Conservation (phyloP, 495 filamentous ascomycete species). For the Tuber melanosporum region DNA sequence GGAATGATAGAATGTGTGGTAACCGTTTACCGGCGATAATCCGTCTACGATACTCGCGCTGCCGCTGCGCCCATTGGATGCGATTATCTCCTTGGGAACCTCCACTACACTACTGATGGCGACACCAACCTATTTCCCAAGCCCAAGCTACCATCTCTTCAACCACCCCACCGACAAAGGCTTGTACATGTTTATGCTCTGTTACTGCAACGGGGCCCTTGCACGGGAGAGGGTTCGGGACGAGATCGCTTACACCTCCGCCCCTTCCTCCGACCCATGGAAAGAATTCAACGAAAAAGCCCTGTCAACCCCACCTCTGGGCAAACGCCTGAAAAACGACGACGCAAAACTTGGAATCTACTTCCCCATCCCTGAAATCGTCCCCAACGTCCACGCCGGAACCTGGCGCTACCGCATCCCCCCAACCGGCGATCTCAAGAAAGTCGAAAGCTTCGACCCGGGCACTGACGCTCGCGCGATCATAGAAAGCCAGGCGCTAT, state of each 20-base stretch:
- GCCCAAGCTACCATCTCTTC: conserved; percentile 82
- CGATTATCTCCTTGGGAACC: conserved; percentile 89
- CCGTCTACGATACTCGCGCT: conserved; percentile 88
- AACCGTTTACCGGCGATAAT: conserved; percentile 91
- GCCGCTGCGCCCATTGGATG: conserved; percentile 76
- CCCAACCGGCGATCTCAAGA: conserved; percentile 48
- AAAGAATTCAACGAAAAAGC: conserved; percentile 66
- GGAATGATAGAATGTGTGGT: conserved; percentile 56
- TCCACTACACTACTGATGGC: conserved; percentile 96
- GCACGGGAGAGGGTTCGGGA: conserved; percentile 86
- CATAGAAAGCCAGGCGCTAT: conserved; percentile 88
- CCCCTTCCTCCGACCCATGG: conserved; percentile 55
- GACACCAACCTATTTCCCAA: conserved; percentile 79
- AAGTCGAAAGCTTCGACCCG: conserved; percentile 38
- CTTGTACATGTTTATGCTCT: conserved; percentile 98
- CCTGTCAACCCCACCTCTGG: conserved; percentile 59
- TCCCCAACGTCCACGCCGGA: conserved; percentile 76
- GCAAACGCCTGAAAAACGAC: conserved; percentile 50
- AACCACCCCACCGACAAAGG: conserved; percentile 77
- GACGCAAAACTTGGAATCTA: conserved; percentile 77
- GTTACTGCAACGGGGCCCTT: conserved; percentile 95
- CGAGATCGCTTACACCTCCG: conserved; percentile 46
- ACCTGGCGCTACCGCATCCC: conserved; percentile 64
- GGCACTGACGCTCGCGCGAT: conserved; percentile 69
- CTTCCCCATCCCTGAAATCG: conserved; percentile 92